Conservation (phyloP, 2,329 filamentous ascomycete species). For the Diaporthe sp. region DNA sequence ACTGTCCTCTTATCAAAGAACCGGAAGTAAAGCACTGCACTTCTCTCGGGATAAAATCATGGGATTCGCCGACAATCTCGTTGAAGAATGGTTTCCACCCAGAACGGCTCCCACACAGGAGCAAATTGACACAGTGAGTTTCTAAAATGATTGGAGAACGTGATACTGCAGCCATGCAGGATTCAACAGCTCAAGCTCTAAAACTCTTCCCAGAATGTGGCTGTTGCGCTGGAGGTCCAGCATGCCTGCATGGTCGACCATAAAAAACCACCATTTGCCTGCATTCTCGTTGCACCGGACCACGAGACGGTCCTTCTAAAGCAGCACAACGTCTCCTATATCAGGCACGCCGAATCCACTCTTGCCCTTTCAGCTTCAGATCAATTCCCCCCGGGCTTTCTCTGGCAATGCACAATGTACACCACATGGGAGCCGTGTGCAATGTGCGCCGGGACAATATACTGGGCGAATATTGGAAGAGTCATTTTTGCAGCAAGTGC, state of each 20-base stretch:
- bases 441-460: neutral
- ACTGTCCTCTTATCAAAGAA: neutral
- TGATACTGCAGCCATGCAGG: neutral
- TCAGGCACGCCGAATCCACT: constrained; percentile 12
- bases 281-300: constrained; percentile 6
- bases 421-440: constrained; percentile 14
- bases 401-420: constrained; percentile 19
- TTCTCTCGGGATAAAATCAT: neutral
- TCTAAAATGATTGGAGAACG: neutral
- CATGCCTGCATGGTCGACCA: constrained; percentile 1
- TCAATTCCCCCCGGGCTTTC: neutral
- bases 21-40: neutral
- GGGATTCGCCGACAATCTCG: neutral
- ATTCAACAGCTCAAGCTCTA: neutral
- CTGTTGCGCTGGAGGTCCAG: neutral
- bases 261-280: neutral
- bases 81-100: neutral
- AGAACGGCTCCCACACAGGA: neutral
- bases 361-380: constrained; percentile 9
- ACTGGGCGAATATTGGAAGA: constrained; percentile 18
- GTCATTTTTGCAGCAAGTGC: neutral
- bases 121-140: constrained; percentile 7
- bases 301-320: constrained; percentile 15
- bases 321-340: constrained; percentile 12
- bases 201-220: neutral